A percentile compares a stretch with the other conserved stretches of the same genome.
These are phyloP conservation scores for Botryotinia narcissicola DNA, from an alignment of 2,329 filamentous ascomycete genomes.

Conservation along the genomic window DNA sequence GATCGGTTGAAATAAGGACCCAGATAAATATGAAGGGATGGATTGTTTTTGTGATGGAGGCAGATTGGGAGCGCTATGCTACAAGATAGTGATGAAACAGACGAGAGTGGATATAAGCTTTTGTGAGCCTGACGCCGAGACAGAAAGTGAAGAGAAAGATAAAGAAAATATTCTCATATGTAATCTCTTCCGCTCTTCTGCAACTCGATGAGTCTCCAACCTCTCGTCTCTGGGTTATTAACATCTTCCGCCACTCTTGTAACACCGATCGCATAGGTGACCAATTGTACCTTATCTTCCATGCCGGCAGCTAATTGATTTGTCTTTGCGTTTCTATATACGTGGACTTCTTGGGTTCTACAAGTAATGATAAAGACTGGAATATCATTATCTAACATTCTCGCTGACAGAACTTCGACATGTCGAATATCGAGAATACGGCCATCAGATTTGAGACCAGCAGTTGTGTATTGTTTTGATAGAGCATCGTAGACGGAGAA, in stretches of 20 bases:
- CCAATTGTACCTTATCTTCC: slow-evolving; percentile 98
- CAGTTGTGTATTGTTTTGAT: slow-evolving; percentile 91
- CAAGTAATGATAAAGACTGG: slow-evolving; percentile 97
- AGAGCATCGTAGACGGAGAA: slow-evolving; percentile 97
- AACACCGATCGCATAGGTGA: slow-evolving; percentile 96
- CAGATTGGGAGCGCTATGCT: neutral
- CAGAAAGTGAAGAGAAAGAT: neutral
- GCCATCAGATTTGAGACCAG: slow-evolving; percentile 90
- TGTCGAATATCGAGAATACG: slow-evolving; percentile 92
- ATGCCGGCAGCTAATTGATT: slow-evolving; percentile 89
- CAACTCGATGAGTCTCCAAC: slow-evolving; percentile 96
- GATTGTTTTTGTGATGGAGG: neutral
- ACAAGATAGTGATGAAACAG: slow-evolving; percentile 1
- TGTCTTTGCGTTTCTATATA: slow-evolving; percentile 90
- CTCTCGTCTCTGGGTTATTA: slow-evolving; percentile 92
- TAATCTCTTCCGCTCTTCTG: slow-evolving; percentile 97
- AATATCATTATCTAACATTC: slow-evolving; percentile 80
- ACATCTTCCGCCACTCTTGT: slow-evolving; percentile 93
- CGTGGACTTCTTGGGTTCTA: slow-evolving; percentile 94
- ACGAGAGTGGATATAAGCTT: neutral
- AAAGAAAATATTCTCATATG: slow-evolving; percentile 49
- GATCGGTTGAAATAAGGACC: neutral
- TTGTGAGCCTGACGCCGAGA: neutral
- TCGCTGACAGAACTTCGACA: slow-evolving; percentile 81
- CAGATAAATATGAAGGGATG: neutral